These are phyloP conservation scores for Saccharomycopsis phalli DNA, from an alignment of 1,139 yeast species.

Conservation along the genomic window DNA sequence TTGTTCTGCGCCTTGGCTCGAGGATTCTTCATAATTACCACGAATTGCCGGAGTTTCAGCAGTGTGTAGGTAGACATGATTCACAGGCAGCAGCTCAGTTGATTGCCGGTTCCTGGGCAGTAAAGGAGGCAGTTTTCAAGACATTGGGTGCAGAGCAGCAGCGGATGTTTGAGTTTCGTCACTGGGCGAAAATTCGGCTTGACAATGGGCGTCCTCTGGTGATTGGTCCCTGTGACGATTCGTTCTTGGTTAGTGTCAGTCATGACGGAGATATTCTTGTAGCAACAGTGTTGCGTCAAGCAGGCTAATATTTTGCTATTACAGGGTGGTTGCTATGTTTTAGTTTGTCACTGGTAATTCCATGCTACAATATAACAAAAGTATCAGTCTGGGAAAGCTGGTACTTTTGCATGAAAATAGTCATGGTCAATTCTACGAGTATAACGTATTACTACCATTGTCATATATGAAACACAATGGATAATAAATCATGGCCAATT, in stretches of 20 bases:
- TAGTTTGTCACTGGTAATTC: no score
- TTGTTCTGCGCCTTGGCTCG: slow-evolving; percentile 35
- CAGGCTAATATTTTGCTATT: no score
- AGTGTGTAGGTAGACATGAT: slow-evolving; percentile 20
- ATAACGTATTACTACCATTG: no score
- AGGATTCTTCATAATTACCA: slow-evolving; percentile 43
- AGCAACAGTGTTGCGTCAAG: slow-evolving; percentile 43
- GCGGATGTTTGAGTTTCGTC: slow-evolving; percentile 40
- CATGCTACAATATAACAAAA: no score
- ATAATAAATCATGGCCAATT: no score
- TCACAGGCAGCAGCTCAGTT: slow-evolving; percentile 27
- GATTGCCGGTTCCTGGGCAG: slow-evolving; percentile 63
- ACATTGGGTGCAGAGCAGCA: slow-evolving; percentile 46
- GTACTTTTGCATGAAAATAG: no score
- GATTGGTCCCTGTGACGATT: slow-evolving; percentile 32
- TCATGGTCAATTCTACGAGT: no score
- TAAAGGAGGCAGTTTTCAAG: slow-evolving; percentile 69
- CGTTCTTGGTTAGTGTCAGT: slow-evolving; percentile 47
- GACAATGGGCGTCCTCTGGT: slow-evolving; percentile 33
- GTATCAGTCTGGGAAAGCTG: no score
- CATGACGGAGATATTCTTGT: slow-evolving; percentile 56
- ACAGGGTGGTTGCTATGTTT: no score
- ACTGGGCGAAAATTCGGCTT: slow-evolving; percentile 49
- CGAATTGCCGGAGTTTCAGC: slow-evolving; percentile 35
- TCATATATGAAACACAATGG: no score